These are phyloP conservation scores for Sonneratia alba DNA, from an alignment of 345 rosid genomes.

Conservation along the genomic window DNA sequence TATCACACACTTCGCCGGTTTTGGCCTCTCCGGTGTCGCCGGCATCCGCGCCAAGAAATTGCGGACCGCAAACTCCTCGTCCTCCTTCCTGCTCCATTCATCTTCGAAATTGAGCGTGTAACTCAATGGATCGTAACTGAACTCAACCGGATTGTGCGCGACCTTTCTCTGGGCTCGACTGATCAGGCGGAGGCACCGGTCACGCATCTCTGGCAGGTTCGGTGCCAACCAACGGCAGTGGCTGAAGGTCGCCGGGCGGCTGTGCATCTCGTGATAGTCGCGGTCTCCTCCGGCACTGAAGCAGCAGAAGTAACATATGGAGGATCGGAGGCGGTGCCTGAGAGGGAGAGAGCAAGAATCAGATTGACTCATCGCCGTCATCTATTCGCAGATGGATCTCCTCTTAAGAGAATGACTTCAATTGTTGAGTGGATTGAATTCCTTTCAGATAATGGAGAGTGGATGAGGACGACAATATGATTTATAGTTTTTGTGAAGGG, in stretches of 20 bases:
- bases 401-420: too few relatives aligned
- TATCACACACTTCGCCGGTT: background rate
- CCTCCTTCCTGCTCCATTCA: slow-evolving; percentile 13
- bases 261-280: background rate
- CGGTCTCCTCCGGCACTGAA: background rate
- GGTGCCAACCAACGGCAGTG: slow-evolving; percentile 3
- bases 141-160: slow-evolving; percentile 27
- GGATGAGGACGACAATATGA: background rate
- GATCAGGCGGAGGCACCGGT: slow-evolving; percentile 4
- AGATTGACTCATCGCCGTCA: background rate
- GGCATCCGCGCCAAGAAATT: slow-evolving; percentile 51
- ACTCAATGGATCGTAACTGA: slow-evolving; percentile 55
- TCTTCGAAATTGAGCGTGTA: slow-evolving; percentile 68
- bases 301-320: slow-evolving; percentile 3
- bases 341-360: background rate
- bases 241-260: background rate
- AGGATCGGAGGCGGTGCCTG: slow-evolving; percentile 4
- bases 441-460: background rate
- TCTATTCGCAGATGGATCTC: background rate
- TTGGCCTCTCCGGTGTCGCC: slow-evolving; percentile 25
- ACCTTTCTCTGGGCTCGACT: background rate
- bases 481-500: too few relatives aligned
- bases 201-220: slow-evolving; percentile 6
- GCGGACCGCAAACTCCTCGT: slow-evolving; percentile 25
- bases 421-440: too few relatives aligned